Percentiles rank a stretch among this genome's conserved stretches.
phyloP scores from a whole-genome alignment of 371 early-diverging fungal species.

The Actinomucor elegans region DNA sequence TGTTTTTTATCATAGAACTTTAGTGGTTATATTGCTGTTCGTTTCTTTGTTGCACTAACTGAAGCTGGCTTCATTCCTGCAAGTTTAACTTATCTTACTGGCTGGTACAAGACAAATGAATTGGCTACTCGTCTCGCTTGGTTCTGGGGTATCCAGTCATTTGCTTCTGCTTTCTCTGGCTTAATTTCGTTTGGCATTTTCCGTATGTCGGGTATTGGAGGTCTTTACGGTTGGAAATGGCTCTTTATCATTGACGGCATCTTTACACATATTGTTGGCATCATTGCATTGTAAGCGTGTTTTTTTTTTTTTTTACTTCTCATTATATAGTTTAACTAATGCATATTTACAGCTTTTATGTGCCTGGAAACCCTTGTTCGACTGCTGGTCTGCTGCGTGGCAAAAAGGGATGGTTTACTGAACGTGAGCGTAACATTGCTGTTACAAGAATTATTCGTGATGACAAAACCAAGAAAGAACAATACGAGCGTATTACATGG shows the following conservation, averaged over 20 bases:
- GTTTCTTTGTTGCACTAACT: slow-evolving; percentile 33
- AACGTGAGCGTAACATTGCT: slow-evolving; percentile 46
- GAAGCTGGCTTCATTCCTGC: slow-evolving; percentile 66
- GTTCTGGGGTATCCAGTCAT: slow-evolving; percentile 61
- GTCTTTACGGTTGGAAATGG: slow-evolving; percentile 63
- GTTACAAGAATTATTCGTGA: slow-evolving; percentile 57
- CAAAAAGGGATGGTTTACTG: slow-evolving; percentile 38
- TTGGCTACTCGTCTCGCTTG: slow-evolving; percentile 56
- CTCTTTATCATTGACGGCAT: slow-evolving; percentile 55
- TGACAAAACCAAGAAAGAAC: slow-evolving; percentile 47
- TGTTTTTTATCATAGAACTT: no score
- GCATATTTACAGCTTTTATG: slow-evolving; percentile 31
- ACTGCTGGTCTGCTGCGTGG: slow-evolving; percentile 42
- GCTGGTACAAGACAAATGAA: slow-evolving; percentile 60
- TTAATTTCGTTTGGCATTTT: slow-evolving; percentile 59
- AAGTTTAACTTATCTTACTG: slow-evolving; percentile 54
- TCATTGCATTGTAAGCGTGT: slow-evolving; percentile 40
- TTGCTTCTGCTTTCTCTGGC: slow-evolving; percentile 62
- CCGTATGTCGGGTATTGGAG: slow-evolving; percentile 51
- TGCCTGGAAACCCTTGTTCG: slow-evolving; percentile 41
- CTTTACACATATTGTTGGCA: slow-evolving; percentile 46
- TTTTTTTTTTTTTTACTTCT: no score
- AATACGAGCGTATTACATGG: slow-evolving; percentile 25
- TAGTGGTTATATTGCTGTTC: slow-evolving; percentile 24
- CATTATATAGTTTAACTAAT: no score